phyloP scores from a whole-genome alignment of 2,329 filamentous ascomycete species.

The Penicillium sp. region DNA sequence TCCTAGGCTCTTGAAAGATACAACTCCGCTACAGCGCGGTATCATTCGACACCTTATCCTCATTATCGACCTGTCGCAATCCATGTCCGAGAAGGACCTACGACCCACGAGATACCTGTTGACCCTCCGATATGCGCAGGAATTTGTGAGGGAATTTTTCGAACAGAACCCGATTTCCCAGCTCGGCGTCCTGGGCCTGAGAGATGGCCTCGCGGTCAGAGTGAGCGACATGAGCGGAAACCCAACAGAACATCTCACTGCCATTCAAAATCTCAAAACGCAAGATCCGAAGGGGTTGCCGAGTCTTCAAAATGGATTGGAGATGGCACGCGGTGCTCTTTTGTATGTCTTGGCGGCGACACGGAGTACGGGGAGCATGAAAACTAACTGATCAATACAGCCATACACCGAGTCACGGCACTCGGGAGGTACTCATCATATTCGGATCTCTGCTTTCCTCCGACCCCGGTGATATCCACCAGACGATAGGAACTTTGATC shows the following conservation, averaged over 20 bases:
- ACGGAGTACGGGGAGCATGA: not conserved
- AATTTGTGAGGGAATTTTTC: slow-evolving; percentile 93
- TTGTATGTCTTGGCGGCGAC: slow-evolving; percentile 58
- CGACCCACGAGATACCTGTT: slow-evolving; percentile 84
- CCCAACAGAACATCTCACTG: slow-evolving; percentile 80
- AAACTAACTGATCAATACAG: slow-evolving; percentile 43
- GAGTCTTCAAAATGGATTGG: slow-evolving; percentile 88
- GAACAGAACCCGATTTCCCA: slow-evolving; percentile 99
- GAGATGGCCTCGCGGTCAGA: slow-evolving; percentile 82
- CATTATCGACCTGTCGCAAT: slow-evolving; percentile 86
- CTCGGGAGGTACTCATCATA: slow-evolving; percentile 86
- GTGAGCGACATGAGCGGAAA: slow-evolving; percentile 92
- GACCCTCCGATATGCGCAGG: slow-evolving; percentile 76
- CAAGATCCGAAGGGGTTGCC: slow-evolving; percentile 73
- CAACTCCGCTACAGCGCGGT: slow-evolving; percentile 89
- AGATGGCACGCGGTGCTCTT: slow-evolving; percentile 90
- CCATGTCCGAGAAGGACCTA: slow-evolving; percentile 94
- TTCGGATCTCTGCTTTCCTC: slow-evolving; percentile 88
- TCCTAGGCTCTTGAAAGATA: slow-evolving; percentile 79
- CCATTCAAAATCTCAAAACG: slow-evolving; percentile 66
- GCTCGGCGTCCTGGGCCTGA: slow-evolving; percentile 88
- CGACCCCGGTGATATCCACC: slow-evolving; percentile 93
- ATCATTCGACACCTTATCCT: slow-evolving; percentile 97
- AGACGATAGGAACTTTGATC: slow-evolving; percentile 78
- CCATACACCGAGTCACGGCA: slow-evolving; percentile 90